Conservation (phyloP, 371 early-diverging fungal genomes). For the Mucor mucedo region DNA sequence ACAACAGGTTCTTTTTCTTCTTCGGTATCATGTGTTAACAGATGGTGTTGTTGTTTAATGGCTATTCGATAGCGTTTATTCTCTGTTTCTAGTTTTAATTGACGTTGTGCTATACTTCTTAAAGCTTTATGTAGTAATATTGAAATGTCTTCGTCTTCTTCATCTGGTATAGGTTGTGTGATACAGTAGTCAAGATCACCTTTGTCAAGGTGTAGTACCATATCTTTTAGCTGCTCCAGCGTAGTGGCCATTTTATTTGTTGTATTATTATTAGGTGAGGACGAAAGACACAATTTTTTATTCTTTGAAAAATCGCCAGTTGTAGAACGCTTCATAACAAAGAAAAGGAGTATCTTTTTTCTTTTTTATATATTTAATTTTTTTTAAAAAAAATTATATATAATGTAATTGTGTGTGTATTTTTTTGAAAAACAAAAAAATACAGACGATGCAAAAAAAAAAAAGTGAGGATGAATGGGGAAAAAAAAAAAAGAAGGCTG, state of each 20-base stretch:
- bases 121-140: conserved; percentile 35
- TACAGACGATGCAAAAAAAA: not conserved
- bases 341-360: not conserved
- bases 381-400: not conserved
- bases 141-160: conserved; percentile 18
- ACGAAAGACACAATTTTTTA: conserved; percentile 34
- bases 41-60: conserved; percentile 46
- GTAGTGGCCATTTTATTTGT: conserved; percentile 17
- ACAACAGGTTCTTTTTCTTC: conserved; percentile 13
- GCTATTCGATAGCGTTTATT: conserved; percentile 45
- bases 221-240: conserved; percentile 35
- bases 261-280: conserved; percentile 22
- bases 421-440: not conserved
- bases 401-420: not conserved
- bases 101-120: conserved; percentile 44
- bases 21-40: conserved; percentile 24
- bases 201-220: conserved; percentile 35
- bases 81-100: conserved; percentile 47
- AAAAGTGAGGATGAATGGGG: not conserved
- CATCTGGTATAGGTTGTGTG: conserved; percentile 8
- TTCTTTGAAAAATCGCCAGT: conserved; percentile 30
- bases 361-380: not conserved
- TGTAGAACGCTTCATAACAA: conserved; percentile 50
- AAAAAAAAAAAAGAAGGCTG: conserved; percentile 4
- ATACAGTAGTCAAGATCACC: conserved; percentile 33